Base-by-base conservation (phyloP, 2,329 filamentous ascomycete species). In the Claviceps arundinis region DNA sequence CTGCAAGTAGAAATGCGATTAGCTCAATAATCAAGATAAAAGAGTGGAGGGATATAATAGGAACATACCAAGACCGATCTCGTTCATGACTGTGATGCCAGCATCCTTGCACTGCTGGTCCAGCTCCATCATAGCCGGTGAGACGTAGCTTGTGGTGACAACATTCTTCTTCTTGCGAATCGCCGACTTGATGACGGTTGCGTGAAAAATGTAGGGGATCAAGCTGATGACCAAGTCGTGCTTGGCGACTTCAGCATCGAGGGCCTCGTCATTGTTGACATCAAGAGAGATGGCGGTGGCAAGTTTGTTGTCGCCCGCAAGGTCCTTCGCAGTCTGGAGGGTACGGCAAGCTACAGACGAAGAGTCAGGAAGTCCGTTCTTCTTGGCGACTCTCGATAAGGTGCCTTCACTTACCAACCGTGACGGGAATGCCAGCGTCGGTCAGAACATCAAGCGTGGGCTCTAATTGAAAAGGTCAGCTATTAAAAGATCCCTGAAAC, bases 41-140 rank as follows among this genome's bases (percentile, higher is more conserved):
- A 13, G 5, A 17, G 42, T 14, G 5, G 17, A 38, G 5, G 24
- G 11, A 11, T 8, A 4, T 1, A n/a, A 24, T 37, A n/a, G 40
- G 22, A 24, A 40, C 48, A 47, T 49, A 62, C 72, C 70, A 55
- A 86, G 65, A 56, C 89, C 89, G 65, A 95, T 94, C 78, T 97
- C 91, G 72, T 97, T 96, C 86, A 96, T 90, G 65, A 96, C 90
- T 11, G 89, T 95, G 66, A 96, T 96, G 56, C 89, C 90, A 17
- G 91, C 91, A 57, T 85, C 86, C 77, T 95, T 95, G 67, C 79
- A 82, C 61, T 85, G 74, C 61, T 82, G 75, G 63, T 96, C 85
- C 49, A 97, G 81, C 74, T 90, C 91, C 72, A 84, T 70, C 89
- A 96, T 96, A 58, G 88, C 87, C 7, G 89, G 89, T 4, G 87